These are phyloP conservation scores for Cucurbita moschata DNA, from an alignment of 306 rosid genomes.

Conservation along the genomic window DNA sequence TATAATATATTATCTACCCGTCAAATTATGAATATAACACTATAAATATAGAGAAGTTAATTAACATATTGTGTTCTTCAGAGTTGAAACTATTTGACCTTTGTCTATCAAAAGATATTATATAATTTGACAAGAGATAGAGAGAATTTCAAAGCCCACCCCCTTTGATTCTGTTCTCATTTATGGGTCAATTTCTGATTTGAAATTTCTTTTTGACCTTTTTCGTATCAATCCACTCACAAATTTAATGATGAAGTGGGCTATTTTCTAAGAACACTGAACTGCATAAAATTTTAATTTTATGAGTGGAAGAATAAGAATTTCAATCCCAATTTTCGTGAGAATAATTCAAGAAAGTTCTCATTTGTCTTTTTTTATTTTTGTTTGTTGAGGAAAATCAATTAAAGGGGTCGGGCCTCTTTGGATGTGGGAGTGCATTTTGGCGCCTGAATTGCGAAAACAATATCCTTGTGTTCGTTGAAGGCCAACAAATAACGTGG, in stretches of 20 bases:
- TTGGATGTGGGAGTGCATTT: neutral
- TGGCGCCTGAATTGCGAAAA: neutral
- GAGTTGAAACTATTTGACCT: neutral
- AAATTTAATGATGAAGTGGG: neutral
- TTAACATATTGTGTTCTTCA: neutral
- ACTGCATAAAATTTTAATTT: neutral
- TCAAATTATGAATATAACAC: neutral
- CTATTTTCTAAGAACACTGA: neutral
- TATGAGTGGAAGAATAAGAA: neutral
- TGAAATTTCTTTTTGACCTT: neutral
- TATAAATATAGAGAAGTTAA: neutral
- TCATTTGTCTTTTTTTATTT: neutral
- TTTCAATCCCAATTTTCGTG: neutral
- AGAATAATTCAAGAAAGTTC: conserved; percentile 1
- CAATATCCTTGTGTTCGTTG: conserved; percentile 1
- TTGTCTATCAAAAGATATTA: neutral
- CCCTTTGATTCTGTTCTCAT: neutral
- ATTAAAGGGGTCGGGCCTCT: neutral
- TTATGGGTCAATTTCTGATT: neutral
- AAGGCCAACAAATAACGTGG: neutral
- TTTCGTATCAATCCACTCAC: neutral
- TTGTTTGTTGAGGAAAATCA: neutral
- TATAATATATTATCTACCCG: neutral
- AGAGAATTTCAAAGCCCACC: neutral
- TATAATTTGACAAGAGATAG: neutral